Evolutionary conservation across 257 asterid species (phyloP).

Genomic region (Solanum clarkiae): DNA sequence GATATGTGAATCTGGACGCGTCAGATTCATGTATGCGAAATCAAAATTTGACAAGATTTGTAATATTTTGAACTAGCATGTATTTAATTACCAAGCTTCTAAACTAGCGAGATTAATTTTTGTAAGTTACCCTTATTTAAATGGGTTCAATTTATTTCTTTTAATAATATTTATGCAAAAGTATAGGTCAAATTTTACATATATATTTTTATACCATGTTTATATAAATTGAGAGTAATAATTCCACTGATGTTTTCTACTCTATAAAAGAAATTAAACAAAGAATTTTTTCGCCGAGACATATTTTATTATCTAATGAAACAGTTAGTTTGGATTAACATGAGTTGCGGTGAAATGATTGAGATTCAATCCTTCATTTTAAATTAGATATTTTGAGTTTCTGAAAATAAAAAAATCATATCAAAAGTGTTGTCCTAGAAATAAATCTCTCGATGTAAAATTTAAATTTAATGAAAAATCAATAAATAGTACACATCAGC

Average conservation of each 20-base stretch:
- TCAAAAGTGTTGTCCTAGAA: neutral
- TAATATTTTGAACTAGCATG: too few relatives aligned
- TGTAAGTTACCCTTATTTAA: too few relatives aligned
- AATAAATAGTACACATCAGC: neutral
- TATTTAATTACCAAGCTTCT: too few relatives aligned
- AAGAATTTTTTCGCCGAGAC: neutral
- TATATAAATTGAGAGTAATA: neutral
- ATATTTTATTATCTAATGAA: neutral
- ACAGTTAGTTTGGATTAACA: neutral
- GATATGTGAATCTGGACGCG: too few relatives aligned
- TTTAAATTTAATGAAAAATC: neutral
- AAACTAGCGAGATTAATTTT: too few relatives aligned
- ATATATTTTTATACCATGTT: too few relatives aligned
- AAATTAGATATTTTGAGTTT: rapidly evolving
- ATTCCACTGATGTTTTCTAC: neutral
- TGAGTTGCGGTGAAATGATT: neutral
- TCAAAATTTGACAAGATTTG: too few relatives aligned
- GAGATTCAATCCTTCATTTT: neutral
- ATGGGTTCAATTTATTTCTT: too few relatives aligned
- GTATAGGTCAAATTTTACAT: too few relatives aligned
- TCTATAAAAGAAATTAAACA: neutral
- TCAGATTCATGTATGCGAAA: too few relatives aligned
- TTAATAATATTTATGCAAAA: too few relatives aligned
- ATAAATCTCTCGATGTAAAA: neutral
- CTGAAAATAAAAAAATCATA: neutral